Base-by-base conservation (phyloP, 768 basidiomycete species). In the Lactifluus hygrophoroides region DNA sequence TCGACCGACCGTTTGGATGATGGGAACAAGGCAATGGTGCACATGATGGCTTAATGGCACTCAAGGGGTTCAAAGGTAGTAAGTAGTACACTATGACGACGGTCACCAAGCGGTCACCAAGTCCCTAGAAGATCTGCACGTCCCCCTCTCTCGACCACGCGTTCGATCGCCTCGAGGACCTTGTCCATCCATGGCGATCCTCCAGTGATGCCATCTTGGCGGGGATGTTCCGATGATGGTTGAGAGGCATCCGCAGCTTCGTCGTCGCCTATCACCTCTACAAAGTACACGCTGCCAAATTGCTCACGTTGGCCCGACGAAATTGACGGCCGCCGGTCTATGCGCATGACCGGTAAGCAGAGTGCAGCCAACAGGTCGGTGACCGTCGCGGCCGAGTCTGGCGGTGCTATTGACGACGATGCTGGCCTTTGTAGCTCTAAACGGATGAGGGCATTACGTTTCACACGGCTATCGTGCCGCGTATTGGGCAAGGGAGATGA, bases 291-390 rank as follows among this genome's bases (percentile, higher is more conserved):
- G 67, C 80, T 76, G 28, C 76, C 73, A 65, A 88, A 86, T 4
- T 78, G 80, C 19, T 65, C 60, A 27, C 68, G 66, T 3, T 68
- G 67, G 14, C 75, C 51, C 1, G 47, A 30, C 13, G 5, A 21
- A 14, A 9, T 56, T 11, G 79, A 77, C 1, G 88, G 88, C 52
- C 86, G 77, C 30, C 88, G 76, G 66, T 88, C 86, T 38, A 90
- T 75, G 7, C 84, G 80, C 16, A 70, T 68, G 21, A 80, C 69
- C 16, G 69, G 64, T 48, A 84, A 66, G 30, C 75, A 71, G 16
- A 86, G 71, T 17, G 66, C 68, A 11, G 66, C 64, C 47, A 80
- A 63, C 17, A 72, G 58, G 6, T 67, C 66, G 48, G 68, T 67
- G 42, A 67, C 58, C 17, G 68, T 44, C 28, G 51, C 49, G 35